Percentiles rank a stretch among this genome's conserved stretches.
These are phyloP conservation scores for Miamiensis avidus DNA, from an alignment of 169 alveolate genomes.

Conservation along the genomic window DNA sequence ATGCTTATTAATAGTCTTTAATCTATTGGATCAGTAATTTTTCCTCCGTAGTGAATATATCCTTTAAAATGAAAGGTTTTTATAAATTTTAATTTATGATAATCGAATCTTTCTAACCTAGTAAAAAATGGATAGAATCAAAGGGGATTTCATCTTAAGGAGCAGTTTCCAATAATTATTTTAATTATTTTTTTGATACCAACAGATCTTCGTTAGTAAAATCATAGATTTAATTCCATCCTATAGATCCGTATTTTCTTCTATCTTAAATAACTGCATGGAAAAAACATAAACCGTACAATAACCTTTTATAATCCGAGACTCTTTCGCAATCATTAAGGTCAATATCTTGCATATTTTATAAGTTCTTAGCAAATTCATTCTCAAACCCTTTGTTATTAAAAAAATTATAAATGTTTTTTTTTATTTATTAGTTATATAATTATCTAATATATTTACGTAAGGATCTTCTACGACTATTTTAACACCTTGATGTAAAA, in stretches of 20 bases:
- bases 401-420: too few species aligned
- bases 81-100: too few species aligned
- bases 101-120: too few species aligned
- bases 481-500: too few species aligned
- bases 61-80: too few species aligned
- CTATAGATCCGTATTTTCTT: constrained; percentile 93
- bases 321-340: constrained; percentile 87
- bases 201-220: constrained; percentile 90
- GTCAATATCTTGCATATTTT: constrained; percentile 80
- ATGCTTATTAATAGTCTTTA: constrained; percentile 80
- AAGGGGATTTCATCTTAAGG: constrained; percentile 89
- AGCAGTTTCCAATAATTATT: constrained; percentile 86
- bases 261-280: constrained; percentile 95
- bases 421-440: too few species aligned
- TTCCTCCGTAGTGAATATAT: constrained; percentile 93
- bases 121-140: constrained; percentile 88
- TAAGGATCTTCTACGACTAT: too few species aligned
- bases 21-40: constrained; percentile 94
- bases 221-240: constrained; percentile 93
- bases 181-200: constrained; percentile 86
- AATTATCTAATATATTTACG: too few species aligned
- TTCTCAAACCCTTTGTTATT: constrained; percentile 89
- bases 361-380: constrained; percentile 85
- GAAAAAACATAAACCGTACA: constrained; percentile 94
- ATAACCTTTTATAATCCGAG: constrained; percentile 85